Base-by-base conservation (phyloP, 805 yeast genomes). In the Millerago galiae region DNA sequence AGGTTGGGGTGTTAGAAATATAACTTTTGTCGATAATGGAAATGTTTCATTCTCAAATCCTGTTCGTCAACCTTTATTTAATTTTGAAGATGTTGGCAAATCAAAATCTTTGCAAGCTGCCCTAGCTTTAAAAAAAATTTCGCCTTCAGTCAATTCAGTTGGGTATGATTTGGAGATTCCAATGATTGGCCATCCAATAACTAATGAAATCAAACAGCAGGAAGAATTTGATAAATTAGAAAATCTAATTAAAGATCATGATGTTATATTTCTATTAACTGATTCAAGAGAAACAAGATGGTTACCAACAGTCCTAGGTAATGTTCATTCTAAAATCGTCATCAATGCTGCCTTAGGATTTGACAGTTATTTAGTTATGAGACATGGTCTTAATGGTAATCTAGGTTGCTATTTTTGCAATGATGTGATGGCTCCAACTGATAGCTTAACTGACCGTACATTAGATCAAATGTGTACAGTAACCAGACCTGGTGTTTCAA, bases 401-500 rank as follows among this genome's bases (percentile, higher is more conserved):
- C 61, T 90, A 34, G 99, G 99, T 0, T 93, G 99, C 61, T 93
- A 93, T 63, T 93, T 83, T 61, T 93, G 99, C 62, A 87, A 88
- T 59, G 99, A 93, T 59, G 90, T 93, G 8, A 88, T 88, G 40
- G 98, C 97, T 0, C 99, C 99, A 0, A 69, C 79, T 2, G 95
- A 93, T 59, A 83, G 95, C 44, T 64, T 87, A n/a, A 72, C 86
- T 0, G 95, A 89, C 55, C 71, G 95, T 40, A 85, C 97, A 0
- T 66, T 93, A 43, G 99, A 93, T 63, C 98, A 93, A 62, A 93
- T 93, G 97, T 93, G 99, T 58, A 93, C 99, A 0, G 99, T 93
- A 1, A 93, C 99, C 0, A 70, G 99, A 33, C 98, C 99, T 0
- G 99, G 99, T 1, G 90, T 84, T 1, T 96, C 99, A 0, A 66